Conservation (phyloP, 306 rosid species). For the Prunus mongolica region DNA sequence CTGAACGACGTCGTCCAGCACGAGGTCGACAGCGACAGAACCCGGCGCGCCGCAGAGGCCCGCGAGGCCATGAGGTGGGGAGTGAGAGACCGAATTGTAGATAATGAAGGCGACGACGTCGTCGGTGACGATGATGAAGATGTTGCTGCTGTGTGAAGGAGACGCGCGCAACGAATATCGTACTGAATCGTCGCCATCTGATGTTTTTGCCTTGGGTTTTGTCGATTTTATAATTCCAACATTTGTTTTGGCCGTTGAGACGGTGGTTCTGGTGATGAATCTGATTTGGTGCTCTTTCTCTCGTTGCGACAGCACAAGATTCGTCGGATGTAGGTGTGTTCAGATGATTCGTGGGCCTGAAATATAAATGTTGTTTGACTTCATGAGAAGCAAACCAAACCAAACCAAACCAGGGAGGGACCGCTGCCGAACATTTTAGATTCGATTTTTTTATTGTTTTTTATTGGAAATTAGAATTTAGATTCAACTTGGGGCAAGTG, state of each 20-base stretch:
- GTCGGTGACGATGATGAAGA: neutral
- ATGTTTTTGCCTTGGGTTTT: too few species aligned
- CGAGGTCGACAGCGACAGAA: constrained; percentile 8
- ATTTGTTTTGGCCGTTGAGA: neutral
- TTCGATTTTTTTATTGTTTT: neutral
- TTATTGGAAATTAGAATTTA: neutral
- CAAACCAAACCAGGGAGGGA: too few species aligned
- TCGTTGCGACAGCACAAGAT: neutral
- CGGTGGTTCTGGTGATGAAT: neutral
- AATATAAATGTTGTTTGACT: too few species aligned
- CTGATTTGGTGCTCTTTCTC: neutral
- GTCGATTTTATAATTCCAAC: neutral
- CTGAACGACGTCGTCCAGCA: constrained; percentile 35
- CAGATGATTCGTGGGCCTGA: neutral
- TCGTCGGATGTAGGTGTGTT: neutral
- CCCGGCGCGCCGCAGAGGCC: constrained; percentile 34
- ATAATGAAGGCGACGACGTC: constrained; percentile 9
- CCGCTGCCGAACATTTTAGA: too few species aligned
- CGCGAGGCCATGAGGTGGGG: constrained; percentile 31
- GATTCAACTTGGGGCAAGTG: neutral
- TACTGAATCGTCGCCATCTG: constrained; percentile 56
- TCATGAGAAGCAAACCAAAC: too few species aligned
- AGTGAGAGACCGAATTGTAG: constrained; percentile 34
- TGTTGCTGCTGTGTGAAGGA: constrained; percentile 35
- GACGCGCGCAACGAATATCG: constrained; percentile 44